Base-by-base conservation (phyloP, 2,329 filamentous ascomycete genomes). In the Nigrospora sphaerica region DNA sequence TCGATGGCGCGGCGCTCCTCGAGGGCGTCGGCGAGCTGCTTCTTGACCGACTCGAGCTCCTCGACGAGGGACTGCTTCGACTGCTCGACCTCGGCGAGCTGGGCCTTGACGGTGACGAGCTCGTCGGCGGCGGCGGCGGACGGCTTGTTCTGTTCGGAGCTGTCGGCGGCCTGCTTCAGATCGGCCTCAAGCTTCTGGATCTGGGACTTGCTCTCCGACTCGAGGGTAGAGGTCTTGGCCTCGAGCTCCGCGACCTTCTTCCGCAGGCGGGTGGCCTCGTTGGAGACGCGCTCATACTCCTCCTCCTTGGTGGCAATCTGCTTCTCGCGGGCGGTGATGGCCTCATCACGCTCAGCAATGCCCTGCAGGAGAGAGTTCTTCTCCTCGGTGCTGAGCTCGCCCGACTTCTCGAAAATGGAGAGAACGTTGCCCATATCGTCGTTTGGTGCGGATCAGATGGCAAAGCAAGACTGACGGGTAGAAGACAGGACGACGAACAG, bases 361-460 rank as follows among this genome's bases (percentile, higher is more conserved):
- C 67, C 63, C 55, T 65, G 63, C 55, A 67, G 64, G 41, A 68
- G 60, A 38, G 57, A 57, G 11, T 58, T 52, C 36, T 54, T 54
- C 45, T 62, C 60, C 23, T 59, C 53, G 55, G 64, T 61, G 52
- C 59, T 58, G 39, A 67, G 46, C 42, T 60, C 59, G 54, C 62
- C 63, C 55, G 61, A 62, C 51, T 55, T 57, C n/a, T 62, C 58
- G 53, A 70, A 65, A 48, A 61, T 62, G 52, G 63, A 66, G 51
- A 71, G 61, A 51, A 68, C 66, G 57, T 66, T 64, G 56, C 66
- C 66, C 66, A 69, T 69, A 44, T 55, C 39, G 51, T 45, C 39
- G 45, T 23, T 35, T 46, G n/a, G 13, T 18, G 32, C 9, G 16
- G 32, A 23, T 36, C 16, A 12, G 19, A 39, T 28, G 23, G 23